Percentiles rank a stretch among this genome's conserved stretches.
phyloP scores from a whole-genome alignment of 371 early-diverging fungal genomes.

The Mucor indicus region DNA sequence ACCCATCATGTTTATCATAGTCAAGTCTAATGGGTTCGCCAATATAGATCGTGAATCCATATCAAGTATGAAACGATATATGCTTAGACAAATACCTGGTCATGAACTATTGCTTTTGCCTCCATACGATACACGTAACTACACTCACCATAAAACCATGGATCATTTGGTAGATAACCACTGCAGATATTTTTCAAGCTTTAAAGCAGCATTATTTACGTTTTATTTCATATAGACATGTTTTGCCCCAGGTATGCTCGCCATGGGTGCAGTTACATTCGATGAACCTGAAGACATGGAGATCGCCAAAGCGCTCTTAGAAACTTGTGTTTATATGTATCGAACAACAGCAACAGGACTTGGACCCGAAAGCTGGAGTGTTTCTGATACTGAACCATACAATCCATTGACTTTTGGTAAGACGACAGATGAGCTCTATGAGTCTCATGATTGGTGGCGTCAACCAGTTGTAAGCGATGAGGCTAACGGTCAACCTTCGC shows the following conservation, averaged over 20 bases:
- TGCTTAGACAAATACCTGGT: conserved; percentile 44
- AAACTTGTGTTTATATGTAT: conserved; percentile 62
- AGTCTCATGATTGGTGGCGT: conserved; percentile 31
- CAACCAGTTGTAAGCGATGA: not conserved
- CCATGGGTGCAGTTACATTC: conserved; percentile 51
- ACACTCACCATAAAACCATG: conserved; percentile 29
- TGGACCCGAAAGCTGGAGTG: conserved; percentile 48
- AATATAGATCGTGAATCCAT: conserved; percentile 43
- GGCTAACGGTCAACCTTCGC: not conserved
- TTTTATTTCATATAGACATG: conserved; percentile 39
- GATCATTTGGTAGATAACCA: conserved; percentile 48
- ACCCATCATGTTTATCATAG: not conserved
- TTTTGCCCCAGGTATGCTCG: conserved; percentile 69
- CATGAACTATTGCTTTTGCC: conserved; percentile 48
- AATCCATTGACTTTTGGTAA: conserved; percentile 29
- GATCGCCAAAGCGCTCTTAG: conserved; percentile 47
- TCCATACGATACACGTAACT: conserved; percentile 26
- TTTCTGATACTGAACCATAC: conserved; percentile 19
- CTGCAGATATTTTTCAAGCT: not conserved
- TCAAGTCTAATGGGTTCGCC: not conserved
- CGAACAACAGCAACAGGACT: conserved; percentile 47
- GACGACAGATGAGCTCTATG: conserved; percentile 14
- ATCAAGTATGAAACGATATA: conserved; percentile 45
- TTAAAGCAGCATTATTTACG: not conserved
- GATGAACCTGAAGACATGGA: conserved; percentile 38